phyloP scores from a whole-genome alignment of 257 asterid genomes.

The Nicotiana paniculata region DNA sequence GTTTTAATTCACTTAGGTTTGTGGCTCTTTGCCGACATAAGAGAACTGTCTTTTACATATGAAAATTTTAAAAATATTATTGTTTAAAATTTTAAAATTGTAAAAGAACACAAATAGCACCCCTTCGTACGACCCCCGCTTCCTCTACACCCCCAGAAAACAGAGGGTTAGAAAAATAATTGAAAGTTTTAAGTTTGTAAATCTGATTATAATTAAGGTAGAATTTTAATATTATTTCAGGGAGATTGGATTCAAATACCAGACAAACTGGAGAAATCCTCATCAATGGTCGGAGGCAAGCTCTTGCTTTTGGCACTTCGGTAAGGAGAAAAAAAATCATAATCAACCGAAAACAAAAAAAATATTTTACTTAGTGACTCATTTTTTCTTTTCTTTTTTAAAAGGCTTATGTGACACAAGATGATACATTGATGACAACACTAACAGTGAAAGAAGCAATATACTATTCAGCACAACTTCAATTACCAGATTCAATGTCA shows the following conservation, averaged over 20 bases:
- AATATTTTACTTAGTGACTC: background rate
- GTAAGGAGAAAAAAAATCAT: conserved; percentile 19
- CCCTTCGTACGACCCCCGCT: too few species aligned
- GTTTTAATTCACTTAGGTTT: too few species aligned
- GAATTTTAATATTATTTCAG: conserved; percentile 16
- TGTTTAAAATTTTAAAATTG: too few species aligned
- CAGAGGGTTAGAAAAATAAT: too few species aligned
- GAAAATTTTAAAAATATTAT: too few species aligned
- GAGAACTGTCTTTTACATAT: too few species aligned
- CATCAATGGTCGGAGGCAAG: conserved; percentile 50
- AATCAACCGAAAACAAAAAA: too few species aligned
- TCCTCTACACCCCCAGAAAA: too few species aligned
- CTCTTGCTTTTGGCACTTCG: conserved; percentile 60
- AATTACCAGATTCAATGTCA: conserved; percentile 44
- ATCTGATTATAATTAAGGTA: too few species aligned
- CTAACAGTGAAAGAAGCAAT: conserved; percentile 54
- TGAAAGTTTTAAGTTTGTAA: too few species aligned
- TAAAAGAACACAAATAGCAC: too few species aligned
- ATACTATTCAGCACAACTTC: conserved; percentile 50
- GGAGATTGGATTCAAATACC: conserved; percentile 47
- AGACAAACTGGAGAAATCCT: conserved; percentile 54
- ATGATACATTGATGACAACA: conserved; percentile 48
- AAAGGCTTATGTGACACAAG: conserved; percentile 69
- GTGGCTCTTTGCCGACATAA: too few species aligned
- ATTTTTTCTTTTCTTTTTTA: background rate